Base-by-base conservation (phyloP, 768 basidiomycete species). In the Termitomyces bulborhizus region DNA sequence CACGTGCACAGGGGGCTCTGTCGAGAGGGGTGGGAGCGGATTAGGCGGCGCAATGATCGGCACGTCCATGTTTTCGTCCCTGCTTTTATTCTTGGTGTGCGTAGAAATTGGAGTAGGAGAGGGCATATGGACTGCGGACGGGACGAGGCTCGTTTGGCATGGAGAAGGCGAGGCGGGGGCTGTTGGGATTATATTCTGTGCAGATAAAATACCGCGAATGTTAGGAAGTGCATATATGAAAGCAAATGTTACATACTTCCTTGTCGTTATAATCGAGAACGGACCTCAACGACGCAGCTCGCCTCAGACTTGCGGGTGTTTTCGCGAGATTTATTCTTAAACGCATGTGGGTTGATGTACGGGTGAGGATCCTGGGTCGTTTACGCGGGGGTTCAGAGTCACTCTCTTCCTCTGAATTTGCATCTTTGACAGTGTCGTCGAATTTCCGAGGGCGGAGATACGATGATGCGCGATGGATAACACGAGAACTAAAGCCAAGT, bases 391-490 rank as follows among this genome's bases (percentile, higher is more conserved):
- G 46, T 16, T 40, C 27, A 16, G 37, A 29, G 12, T 45, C 34
- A 4, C 13, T 1, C 12, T 47, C 37, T 32, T 46, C 37, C 16
- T 4, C 26, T 11, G 36, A 3, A 24, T 15, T 2, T 47, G 40
- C 1, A 21, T 41, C 27, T 15, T 4, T 2, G n/a, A 15, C 6
- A 11, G 15, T 26, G 49, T 24, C 21, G 6, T 21, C 3, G 21
- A 11, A 42, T 42, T 26, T 13, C 32, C 13, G 32, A 12, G 48
- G 21, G 24, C 26, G 21, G 36, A 34, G 29, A 41, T 48, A 55
- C 7, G 40, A 55, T 12, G 51, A 53, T 1, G 54, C 54, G 12
- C 54, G 54, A 24, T 55, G 54, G 21, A 55, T 55, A 12, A 36
- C n/a, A 29, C 54, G 54, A 8, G 36, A 50, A 15, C 37, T 50